Evolutionary conservation across 306 rosid species (phyloP).

Genomic region (Cicer arietinum): DNA sequence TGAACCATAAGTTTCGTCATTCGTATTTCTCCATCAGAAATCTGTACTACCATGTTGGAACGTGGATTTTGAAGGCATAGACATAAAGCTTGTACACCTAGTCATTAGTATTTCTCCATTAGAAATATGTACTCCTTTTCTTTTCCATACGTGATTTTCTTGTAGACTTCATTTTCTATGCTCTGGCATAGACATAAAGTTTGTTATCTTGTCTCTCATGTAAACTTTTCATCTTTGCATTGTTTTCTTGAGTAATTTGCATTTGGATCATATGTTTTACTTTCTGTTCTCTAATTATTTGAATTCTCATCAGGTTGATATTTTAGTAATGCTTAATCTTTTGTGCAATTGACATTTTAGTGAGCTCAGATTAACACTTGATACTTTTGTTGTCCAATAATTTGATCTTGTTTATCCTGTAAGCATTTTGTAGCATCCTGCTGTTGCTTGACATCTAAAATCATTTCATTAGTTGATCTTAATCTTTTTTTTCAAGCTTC

Average conservation of each 20-base stretch:
- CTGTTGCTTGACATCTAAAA: conserved; percentile 16
- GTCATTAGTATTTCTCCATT: conserved; percentile 18
- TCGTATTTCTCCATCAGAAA: conserved; percentile 12
- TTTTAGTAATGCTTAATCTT: conserved; percentile 30
- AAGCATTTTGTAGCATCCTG: not conserved
- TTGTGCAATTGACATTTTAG: not conserved
- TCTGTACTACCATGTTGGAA: not conserved
- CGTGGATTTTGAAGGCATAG: not conserved
- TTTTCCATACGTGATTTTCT: conserved; percentile 9
- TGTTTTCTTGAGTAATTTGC: not conserved
- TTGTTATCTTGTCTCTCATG: not conserved
- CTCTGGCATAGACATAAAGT: not conserved
- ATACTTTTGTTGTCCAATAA: conserved; percentile 4
- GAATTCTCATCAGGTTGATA: conserved; percentile 2
- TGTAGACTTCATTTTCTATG: conserved; percentile 4
- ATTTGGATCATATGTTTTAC: not conserved
- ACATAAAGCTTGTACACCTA: not conserved
- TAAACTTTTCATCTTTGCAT: conserved; percentile 15
- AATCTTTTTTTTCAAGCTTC: not conserved
- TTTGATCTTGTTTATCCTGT: not conserved
- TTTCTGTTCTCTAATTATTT: conserved; percentile 8
- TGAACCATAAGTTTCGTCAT: conserved; percentile 1
- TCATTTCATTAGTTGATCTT: conserved; percentile 5
- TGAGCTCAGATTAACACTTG: conserved; percentile 6
- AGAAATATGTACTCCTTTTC: not conserved